Base-by-base conservation (phyloP, 129 eudicot species). In the Kitagawia praeruptora region DNA sequence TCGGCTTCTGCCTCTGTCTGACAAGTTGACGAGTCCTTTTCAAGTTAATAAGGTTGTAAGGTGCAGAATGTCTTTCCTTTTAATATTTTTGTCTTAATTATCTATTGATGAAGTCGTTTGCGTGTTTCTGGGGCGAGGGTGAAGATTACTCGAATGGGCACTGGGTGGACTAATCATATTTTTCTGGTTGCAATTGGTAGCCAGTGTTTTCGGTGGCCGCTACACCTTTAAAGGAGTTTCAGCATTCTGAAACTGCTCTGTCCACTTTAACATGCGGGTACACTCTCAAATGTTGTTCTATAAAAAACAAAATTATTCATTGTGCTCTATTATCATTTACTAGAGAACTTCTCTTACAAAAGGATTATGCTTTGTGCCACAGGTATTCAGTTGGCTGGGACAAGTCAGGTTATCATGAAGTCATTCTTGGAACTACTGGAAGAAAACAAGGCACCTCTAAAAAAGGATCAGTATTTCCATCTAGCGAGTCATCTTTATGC, bases 361-460 rank as follows among this genome's bases (percentile, higher is more conserved):
- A 58, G 66, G 6, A 16, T 38, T 11, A 39, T 63, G 74, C 54
- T 78, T 58, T 40, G n/a, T 9, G 8, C 27, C 11, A 78, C n/a
- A 78, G 74, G 42, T 78, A 61, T 63, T 78, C 80, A 41, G 63
- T 78, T 0, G 66, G 77, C 77, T 75, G 77, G 77, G 51, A 75
- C 77, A 46, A 75, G 61, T n/a, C 77, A 75, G 77, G 77, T 41
- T 66, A 28, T 77, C 97, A 92, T 80, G 98, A 95, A 84, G 97
- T 90, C 79, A 84, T 92, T 76, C 97, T 95, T 82, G 97, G 98
- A 73, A 95, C 94, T 53, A 95, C 98, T 41, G 98, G 98, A 39
- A 84, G 98, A 80, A 95, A 95, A 78, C 97, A 95, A 83, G 98
- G 98, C 67, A 95, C 97, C 34, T 90, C 97, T 78, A 87, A 87